phyloP scores from a whole-genome alignment of 371 early-diverging fungal species.

The Apophysomyces ossiformis region DNA sequence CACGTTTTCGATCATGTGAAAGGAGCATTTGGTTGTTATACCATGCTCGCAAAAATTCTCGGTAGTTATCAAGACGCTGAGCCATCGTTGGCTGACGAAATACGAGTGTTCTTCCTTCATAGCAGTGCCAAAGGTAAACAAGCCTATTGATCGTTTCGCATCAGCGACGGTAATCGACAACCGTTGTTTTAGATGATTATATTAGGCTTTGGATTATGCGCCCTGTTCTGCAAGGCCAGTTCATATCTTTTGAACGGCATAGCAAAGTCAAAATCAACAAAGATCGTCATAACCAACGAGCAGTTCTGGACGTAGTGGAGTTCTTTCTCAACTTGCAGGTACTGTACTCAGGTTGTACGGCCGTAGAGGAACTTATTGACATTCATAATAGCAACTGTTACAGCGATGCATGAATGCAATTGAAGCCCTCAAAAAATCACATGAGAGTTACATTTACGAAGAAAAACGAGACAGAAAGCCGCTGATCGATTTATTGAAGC shows the following conservation, averaged over 20 bases:
- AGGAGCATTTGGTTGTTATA: slow-evolving; percentile 17
- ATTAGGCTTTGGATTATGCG: slow-evolving; percentile 9
- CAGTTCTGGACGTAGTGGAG: not conserved
- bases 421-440: not conserved
- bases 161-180: not conserved
- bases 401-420: not conserved
- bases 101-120: slow-evolving; percentile 17
- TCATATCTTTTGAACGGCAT: not conserved
- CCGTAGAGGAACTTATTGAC: not conserved
- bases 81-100: slow-evolving; percentile 1
- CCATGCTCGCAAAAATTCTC: slow-evolving; percentile 13
- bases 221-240: not conserved
- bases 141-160: not conserved
- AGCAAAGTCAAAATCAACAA: not conserved
- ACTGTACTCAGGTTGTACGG: not conserved
- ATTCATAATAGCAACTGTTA: not conserved
- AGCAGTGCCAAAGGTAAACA: slow-evolving; percentile 10
- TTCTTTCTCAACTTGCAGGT: not conserved
- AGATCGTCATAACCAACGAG: not conserved
- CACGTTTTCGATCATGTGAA: slow-evolving; percentile 19
- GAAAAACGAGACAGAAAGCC: not conserved
- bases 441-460: not conserved
- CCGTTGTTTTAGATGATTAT: not conserved
- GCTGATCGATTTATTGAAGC: not conserved
- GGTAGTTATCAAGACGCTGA: slow-evolving; percentile 13